Percentiles rank a stretch among this genome's conserved stretches.
These are phyloP conservation scores for Quercus glauca DNA, from an alignment of 306 rosid species.

Conservation along the genomic window DNA sequence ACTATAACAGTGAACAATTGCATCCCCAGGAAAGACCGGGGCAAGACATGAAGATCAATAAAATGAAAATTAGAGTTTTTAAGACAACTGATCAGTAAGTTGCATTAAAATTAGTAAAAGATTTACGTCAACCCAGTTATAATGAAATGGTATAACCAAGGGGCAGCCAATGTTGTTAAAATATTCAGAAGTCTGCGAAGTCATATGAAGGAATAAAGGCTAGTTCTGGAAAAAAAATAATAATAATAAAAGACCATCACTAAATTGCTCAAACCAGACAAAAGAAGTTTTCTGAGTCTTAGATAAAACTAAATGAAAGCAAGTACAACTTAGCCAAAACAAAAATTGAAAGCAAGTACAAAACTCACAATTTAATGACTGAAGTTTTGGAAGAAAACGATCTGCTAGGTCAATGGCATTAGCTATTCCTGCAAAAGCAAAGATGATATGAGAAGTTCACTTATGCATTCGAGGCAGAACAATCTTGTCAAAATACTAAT, in stretches of 20 bases:
- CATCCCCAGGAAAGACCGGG: neutral
- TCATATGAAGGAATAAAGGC: neutral
- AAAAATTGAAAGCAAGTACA: neutral
- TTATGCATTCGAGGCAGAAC: neutral
- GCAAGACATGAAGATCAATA: neutral
- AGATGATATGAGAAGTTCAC: neutral
- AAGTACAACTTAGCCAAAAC: neutral
- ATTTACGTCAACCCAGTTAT: neutral
- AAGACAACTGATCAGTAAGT: too few relatives aligned
- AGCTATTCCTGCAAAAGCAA: constrained; percentile 64
- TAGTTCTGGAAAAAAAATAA: neutral
- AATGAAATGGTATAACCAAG: neutral
- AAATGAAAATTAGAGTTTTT: neutral
- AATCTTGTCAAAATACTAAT: neutral
- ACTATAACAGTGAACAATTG: neutral
- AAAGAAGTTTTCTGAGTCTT: neutral
- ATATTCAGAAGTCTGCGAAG: neutral
- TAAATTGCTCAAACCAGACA: neutral
- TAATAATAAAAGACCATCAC: too few relatives aligned
- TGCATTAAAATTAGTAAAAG: too few relatives aligned
- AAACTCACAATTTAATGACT: constrained; percentile 82
- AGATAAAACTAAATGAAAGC: neutral
- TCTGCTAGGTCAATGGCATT: constrained; percentile 95
- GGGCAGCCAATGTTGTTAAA: neutral
- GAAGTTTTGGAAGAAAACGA: constrained; percentile 89